A percentile compares a stretch with the other conserved stretches of the same genome.
Evolutionary conservation across 2,329 filamentous ascomycete species (phyloP).

Genomic region (Penicillium capsulatum): DNA sequence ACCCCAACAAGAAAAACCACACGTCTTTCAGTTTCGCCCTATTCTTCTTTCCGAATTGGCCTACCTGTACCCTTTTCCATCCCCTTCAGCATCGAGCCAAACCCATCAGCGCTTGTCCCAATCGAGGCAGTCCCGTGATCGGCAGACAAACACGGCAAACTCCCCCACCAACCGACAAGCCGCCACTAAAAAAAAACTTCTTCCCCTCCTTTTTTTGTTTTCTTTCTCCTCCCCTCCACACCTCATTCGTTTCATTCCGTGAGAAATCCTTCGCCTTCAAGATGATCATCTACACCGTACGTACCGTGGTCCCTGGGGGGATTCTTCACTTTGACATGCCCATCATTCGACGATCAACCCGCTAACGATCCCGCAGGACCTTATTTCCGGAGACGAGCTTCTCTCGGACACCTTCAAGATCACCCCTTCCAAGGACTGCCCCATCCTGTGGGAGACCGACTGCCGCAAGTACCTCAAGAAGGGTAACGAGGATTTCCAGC

Average conservation of each 20-base stretch:
- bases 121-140: constrained; percentile 7
- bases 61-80: too few species aligned
- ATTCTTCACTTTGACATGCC: neutral
- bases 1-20: too few species aligned
- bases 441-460: constrained; percentile 82
- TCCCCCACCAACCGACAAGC: constrained; percentile 27
- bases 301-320: constrained; percentile 1
- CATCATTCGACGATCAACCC: neutral
- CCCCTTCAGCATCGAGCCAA: too few species aligned
- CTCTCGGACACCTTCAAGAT: constrained; percentile 91
- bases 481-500: constrained; percentile 58
- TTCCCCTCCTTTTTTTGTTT: constrained; percentile 31
- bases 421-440: constrained; percentile 59
- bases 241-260: constrained; percentile 25
- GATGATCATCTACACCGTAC: constrained; percentile 72
- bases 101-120: neutral
- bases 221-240: constrained; percentile 14
- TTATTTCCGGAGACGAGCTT: constrained; percentile 87
- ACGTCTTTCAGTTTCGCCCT: too few species aligned
- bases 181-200: constrained; percentile 23
- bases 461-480: constrained; percentile 84
- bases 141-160: constrained; percentile 22
- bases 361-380: constrained; percentile 58
- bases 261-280: constrained; percentile 43
- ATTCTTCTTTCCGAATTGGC: too few species aligned